These are phyloP conservation scores for Naematelia encephala DNA, from an alignment of 768 basidiomycete species.

Conservation along the genomic window DNA sequence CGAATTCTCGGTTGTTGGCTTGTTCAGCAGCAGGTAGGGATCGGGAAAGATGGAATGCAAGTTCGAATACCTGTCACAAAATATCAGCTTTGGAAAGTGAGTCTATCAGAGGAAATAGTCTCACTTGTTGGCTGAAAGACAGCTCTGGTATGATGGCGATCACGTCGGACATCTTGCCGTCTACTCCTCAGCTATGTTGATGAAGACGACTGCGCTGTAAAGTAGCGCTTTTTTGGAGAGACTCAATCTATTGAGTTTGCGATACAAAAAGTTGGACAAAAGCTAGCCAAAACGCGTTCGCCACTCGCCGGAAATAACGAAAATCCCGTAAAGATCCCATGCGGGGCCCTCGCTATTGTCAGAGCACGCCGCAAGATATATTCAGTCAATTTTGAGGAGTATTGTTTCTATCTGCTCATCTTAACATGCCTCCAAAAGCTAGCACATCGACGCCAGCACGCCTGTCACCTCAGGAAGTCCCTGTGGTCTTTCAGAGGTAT, in stretches of 20 bases:
- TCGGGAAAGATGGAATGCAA: slow-evolving; percentile 41
- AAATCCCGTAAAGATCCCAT: not conserved
- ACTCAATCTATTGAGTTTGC: no score
- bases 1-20: slow-evolving; percentile 29
- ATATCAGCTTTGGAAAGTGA: not conserved
- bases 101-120: not conserved
- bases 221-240: not conserved
- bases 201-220: not conserved
- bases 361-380: not conserved
- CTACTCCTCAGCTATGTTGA: not conserved
- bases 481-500: slow-evolving; percentile 64
- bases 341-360: not conserved
- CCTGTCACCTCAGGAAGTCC: slow-evolving; percentile 35
- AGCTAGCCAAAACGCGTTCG: not conserved
- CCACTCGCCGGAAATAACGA: not conserved
- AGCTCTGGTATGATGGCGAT: slow-evolving; percentile 48
- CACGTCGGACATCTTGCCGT: slow-evolving; percentile 44
- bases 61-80: slow-evolving; percentile 35
- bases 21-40: slow-evolving; percentile 37
- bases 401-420: not conserved
- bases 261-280: slow-evolving; percentile 2
- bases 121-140: slow-evolving; percentile 41
- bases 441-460: slow-evolving; percentile 19
- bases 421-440: slow-evolving; percentile 37
- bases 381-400: no score